Evolutionary conservation across 768 basidiomycete species (phyloP).

Genomic region (Boletus rex-veris): DNA sequence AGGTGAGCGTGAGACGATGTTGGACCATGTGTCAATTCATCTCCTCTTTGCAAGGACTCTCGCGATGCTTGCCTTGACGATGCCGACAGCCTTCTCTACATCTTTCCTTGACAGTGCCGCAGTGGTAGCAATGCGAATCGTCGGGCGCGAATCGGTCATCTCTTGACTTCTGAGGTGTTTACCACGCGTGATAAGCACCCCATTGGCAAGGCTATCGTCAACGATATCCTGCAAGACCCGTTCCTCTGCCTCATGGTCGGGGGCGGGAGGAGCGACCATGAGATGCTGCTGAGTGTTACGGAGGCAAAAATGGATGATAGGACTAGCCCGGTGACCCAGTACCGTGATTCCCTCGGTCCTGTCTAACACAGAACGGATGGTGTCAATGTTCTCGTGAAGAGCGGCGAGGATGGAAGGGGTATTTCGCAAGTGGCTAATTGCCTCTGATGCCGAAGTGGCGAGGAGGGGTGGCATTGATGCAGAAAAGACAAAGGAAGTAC

Average conservation of each 20-base stretch:
- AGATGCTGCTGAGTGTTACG: slow-evolving; percentile 32
- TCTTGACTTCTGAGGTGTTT: slow-evolving; percentile 84
- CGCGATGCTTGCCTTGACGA: slow-evolving; percentile 68
- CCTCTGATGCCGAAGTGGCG: slow-evolving; percentile 83
- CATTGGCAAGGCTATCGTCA: slow-evolving; percentile 77
- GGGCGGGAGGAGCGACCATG: slow-evolving; percentile 21
- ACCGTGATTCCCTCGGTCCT: slow-evolving; percentile 77
- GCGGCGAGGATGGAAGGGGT: slow-evolving; percentile 71
- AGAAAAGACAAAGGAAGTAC: slow-evolving; percentile 92
- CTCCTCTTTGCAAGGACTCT: slow-evolving; percentile 68
- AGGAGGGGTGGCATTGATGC: slow-evolving; percentile 91
- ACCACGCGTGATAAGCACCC: slow-evolving; percentile 82
- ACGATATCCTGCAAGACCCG: slow-evolving; percentile 85
- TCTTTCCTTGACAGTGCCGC: slow-evolving; percentile 85
- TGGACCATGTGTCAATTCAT: slow-evolving; percentile 21
- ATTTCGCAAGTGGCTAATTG: slow-evolving; percentile 72
- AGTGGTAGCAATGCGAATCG: slow-evolving; percentile 78
- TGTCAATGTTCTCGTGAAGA: slow-evolving; percentile 78
- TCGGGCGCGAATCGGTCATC: slow-evolving; percentile 73
- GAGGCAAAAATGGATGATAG: slow-evolving; percentile 82
- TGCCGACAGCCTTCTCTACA: slow-evolving; percentile 78
- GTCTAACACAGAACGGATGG: slow-evolving; percentile 78
- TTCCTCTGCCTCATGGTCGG: slow-evolving; percentile 71
- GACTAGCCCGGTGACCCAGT: slow-evolving; percentile 81
- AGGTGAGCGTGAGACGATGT: neutral